Conservation (phyloP, 768 basidiomycete species). For the Amanita molliuscula region DNA sequence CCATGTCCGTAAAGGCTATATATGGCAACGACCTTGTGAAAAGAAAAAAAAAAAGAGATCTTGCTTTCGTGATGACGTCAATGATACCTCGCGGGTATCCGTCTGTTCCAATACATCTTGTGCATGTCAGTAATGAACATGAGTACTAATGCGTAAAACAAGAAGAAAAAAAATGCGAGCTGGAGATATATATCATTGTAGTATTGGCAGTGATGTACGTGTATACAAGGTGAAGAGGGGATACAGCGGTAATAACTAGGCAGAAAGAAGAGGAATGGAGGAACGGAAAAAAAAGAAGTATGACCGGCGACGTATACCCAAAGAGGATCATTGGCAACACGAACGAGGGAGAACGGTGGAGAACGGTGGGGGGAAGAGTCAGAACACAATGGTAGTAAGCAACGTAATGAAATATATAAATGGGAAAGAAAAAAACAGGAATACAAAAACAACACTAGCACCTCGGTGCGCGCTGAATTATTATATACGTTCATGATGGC, state of each 20-base stretch:
- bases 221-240: slow-evolving; percentile 3
- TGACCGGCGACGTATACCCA: slow-evolving; percentile 1
- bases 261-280: neutral
- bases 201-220: slow-evolving; percentile 3
- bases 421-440: neutral
- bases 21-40: no score
- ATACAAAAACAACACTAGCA: slow-evolving; percentile 3
- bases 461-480: neutral
- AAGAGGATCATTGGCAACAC: slow-evolving; percentile 6
- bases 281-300: neutral
- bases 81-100: no score
- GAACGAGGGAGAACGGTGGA: neutral
- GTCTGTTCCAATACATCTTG: neutral
- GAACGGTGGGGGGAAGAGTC: neutral
- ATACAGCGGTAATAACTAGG: slow-evolving; percentile 5
- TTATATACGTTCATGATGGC: slow-evolving; percentile 5
- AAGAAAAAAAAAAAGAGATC: no score
- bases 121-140: neutral
- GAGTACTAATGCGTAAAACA: slow-evolving; percentile 1
- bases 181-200: slow-evolving; percentile 4
- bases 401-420: neutral
- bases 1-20: no score
- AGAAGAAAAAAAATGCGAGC: slow-evolving; percentile 1
- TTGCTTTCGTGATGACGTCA: no score
- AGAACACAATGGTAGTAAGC: neutral